Evolutionary conservation across 352 stramenopile genomes (phyloP).

Genomic region (Phytophthora melonis): DNA sequence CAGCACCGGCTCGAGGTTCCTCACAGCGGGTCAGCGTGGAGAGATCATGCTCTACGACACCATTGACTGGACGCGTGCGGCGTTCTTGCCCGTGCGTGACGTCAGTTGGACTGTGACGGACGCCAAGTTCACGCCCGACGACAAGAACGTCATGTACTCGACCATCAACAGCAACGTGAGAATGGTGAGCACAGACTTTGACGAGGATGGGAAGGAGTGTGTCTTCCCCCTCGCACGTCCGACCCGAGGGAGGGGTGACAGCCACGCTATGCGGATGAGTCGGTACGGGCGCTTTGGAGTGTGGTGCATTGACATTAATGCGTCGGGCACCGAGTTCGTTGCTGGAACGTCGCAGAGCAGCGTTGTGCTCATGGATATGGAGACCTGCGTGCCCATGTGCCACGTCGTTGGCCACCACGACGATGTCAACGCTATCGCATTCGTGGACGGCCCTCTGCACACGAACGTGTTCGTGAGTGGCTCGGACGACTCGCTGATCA

Average conservation of each 20-base stretch:
- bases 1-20: conserved; percentile 69
- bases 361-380: conserved; percentile 86
- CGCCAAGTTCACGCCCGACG: conserved; percentile 83
- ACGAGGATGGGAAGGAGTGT: conserved; percentile 57
- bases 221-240: conserved; percentile 53
- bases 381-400: conserved; percentile 69
- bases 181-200: conserved; percentile 77
- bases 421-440: conserved; percentile 87
- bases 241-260: conserved; percentile 32
- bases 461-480: conserved; percentile 90
- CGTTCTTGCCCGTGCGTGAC: conserved; percentile 67
- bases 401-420: conserved; percentile 79
- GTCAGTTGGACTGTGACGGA: conserved; percentile 88
- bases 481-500: conserved; percentile 86
- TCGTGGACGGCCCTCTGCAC: conserved; percentile 81
- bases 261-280: conserved; percentile 25
- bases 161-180: conserved; percentile 86
- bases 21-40: conserved; percentile 71
- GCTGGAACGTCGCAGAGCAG: conserved; percentile 78
- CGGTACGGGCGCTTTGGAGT: conserved; percentile 73
- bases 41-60: conserved; percentile 85
- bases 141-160: conserved; percentile 79
- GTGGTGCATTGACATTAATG: conserved; percentile 84
- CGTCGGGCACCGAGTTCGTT: conserved; percentile 82
- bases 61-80: conserved; percentile 64